Evolutionary conservation across 2,329 filamentous ascomycete species (phyloP).

Genomic region (Neurospora sp.): DNA sequence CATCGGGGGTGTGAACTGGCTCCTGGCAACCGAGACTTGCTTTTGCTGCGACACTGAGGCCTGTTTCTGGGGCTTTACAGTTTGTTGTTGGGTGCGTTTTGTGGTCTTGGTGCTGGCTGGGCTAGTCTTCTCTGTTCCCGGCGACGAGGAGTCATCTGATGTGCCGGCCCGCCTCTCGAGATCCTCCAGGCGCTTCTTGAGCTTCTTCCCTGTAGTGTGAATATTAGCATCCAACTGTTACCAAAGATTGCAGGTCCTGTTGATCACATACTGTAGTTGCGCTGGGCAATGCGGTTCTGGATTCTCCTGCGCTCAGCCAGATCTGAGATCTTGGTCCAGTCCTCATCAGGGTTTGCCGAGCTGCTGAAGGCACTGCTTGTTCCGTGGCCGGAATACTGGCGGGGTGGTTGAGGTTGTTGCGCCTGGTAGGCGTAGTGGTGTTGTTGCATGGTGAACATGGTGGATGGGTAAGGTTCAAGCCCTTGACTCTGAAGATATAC

Average conservation of each 20-base stretch:
- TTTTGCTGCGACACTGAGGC: conserved; percentile 23
- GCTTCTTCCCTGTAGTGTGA: conserved; percentile 65
- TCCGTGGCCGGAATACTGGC: conserved; percentile 61
- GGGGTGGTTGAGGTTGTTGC: conserved; percentile 27
- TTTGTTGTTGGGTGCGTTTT: conserved; percentile 30
- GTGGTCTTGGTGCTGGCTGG: conserved; percentile 26
- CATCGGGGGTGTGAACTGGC: conserved; percentile 54
- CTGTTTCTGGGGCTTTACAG: conserved; percentile 22
- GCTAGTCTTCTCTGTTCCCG: conserved; percentile 23
- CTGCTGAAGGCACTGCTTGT: conserved; percentile 93
- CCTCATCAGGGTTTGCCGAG: conserved; percentile 90
- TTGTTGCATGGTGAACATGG: conserved; percentile 35
- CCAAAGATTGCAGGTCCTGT: neutral
- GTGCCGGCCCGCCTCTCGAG: conserved; percentile 65
- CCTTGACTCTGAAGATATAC: conserved; percentile 1
- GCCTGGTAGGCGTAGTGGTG: conserved; percentile 31
- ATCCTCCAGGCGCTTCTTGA: conserved; percentile 81
- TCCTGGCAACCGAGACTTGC: conserved; percentile 28
- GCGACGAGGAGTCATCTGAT: conserved; percentile 20
- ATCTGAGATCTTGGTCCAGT: conserved; percentile 99
- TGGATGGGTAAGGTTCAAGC: neutral
- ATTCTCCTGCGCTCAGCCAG: conserved; percentile 87
- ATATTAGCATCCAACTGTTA: conserved; percentile 9
- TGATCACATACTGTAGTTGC: conserved; percentile 69
- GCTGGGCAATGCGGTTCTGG: conserved; percentile 95